These are phyloP conservation scores for Cryptococcus amylolentus DNA, from an alignment of 1,284 basidiomycete genomes.

Conservation along the genomic window DNA sequence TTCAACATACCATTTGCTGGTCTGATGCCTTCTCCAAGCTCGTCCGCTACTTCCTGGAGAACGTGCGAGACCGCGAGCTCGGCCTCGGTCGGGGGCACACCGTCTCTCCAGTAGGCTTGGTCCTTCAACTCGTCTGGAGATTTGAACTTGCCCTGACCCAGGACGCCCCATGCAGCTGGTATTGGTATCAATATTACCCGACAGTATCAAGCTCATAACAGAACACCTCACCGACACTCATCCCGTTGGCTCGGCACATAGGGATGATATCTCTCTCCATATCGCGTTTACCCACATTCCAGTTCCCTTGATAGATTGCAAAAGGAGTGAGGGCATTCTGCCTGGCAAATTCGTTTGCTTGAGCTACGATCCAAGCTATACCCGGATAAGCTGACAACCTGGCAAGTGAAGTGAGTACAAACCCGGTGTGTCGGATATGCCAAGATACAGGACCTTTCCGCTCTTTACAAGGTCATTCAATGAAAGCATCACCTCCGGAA, in stretches of 20 bases:
- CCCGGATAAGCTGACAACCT: background rate
- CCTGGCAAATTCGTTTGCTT: conserved; percentile 6
- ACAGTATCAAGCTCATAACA: background rate
- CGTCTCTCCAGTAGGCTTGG: conserved; percentile 23
- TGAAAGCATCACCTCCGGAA: conserved; percentile 51
- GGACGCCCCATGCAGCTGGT: conserved; percentile 46
- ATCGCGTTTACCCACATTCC: conserved; percentile 52
- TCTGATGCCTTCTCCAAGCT: conserved; percentile 47
- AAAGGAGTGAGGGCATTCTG: background rate
- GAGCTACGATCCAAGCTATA: conserved; percentile 56
- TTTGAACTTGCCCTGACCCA: conserved; percentile 50
- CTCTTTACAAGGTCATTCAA: conserved; percentile 46
- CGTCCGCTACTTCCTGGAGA: conserved; percentile 45
- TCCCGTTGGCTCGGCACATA: conserved; percentile 54
- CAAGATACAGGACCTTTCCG: conserved; percentile 52
- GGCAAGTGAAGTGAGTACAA: background rate
- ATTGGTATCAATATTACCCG: background rate
- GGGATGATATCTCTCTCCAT: conserved; percentile 62
- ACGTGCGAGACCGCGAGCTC: conserved; percentile 22
- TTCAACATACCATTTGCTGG: conserved; percentile 24
- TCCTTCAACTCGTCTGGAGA: conserved; percentile 40
- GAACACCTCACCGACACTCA: conserved; percentile 41
- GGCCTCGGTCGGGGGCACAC: conserved; percentile 20
- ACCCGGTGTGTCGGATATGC: conserved; percentile 52
- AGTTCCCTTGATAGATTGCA: background rate